Base-by-base conservation (phyloP, 768 basidiomycete genomes). In the Collybia sp. region DNA sequence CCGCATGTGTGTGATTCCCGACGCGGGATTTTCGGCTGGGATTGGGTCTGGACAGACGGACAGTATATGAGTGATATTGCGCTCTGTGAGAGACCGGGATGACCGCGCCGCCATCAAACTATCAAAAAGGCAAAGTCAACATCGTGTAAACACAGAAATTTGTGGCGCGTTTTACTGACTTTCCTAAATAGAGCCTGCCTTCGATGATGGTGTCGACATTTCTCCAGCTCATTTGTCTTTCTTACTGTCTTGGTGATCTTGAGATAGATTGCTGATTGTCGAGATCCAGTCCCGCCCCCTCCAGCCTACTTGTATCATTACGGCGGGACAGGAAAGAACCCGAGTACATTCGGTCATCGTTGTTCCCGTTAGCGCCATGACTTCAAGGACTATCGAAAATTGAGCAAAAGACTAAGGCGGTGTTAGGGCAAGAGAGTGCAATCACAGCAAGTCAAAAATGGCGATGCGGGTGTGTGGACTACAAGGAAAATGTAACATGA, bases 21-120 rank as follows among this genome's bases (percentile, higher is more conserved):
- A 86, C 56, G 80, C 77, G 17, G 83, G 82, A 19, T 78, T 61
- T 52, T 88, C 85, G 40, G 83, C 79, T 37, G 85, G 84, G 42
- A 87, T 85, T 5, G 72, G 71, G 45, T 91, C 88, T 31, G 67
- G 62, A 57, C 88, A 89, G 44, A 88, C 86, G 39, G 87, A 89
- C 13, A 91, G 61, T 42, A 90, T 80, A 64, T 91, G 88, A 5
- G 85, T 87, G 50, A 91, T 84, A 49, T 79, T 78, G 53, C 82
- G 80, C 62, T 88, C 85, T 42, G 79, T 73, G 63, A 88, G 71
- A 45, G 82, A 77, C 59, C 85, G 77, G 18, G 85, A 76, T 31
- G 86, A 85, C 53, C 75, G 75, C 25, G 87, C 86, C 42, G 86
- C 83, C 54, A 75, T 70, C 55, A 88, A 72, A 58, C 87, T 88